phyloP scores from a whole-genome alignment of 2,329 filamentous ascomycete species.

The Exserohilum rostratum region DNA sequence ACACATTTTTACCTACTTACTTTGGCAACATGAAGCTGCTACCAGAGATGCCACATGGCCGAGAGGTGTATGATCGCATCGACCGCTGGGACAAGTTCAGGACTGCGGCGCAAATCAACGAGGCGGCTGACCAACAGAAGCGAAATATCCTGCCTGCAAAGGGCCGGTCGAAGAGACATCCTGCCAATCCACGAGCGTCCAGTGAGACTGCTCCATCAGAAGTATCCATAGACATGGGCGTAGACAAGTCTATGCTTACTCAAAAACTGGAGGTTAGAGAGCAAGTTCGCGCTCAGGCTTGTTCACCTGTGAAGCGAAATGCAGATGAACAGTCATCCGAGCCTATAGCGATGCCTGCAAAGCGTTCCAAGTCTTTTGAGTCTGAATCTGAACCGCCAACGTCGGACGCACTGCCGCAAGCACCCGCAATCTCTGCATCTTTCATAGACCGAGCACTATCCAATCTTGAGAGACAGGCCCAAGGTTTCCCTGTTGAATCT shows the following conservation, averaged over 20 bases:
- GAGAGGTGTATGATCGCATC: constrained; percentile 7
- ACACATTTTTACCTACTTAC: constrained; percentile 18
- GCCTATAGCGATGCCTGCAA: not conserved
- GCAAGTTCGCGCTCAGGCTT: constrained; percentile 1
- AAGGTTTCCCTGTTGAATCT: not conserved
- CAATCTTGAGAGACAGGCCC: not conserved
- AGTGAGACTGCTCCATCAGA: not conserved
- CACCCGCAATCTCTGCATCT: not conserved
- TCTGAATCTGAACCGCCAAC: no score
- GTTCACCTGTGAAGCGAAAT: constrained; percentile 6
- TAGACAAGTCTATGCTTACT: not conserved
- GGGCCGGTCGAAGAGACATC: not conserved
- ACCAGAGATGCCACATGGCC: constrained; percentile 4
- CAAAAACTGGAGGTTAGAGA: constrained; percentile 2
- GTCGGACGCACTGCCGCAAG: not conserved
- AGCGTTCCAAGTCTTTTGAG: not conserved
- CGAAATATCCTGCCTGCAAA: constrained; percentile 4
- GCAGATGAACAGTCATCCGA: not conserved
- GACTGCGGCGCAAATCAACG: constrained; percentile 16
- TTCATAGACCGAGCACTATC: not conserved
- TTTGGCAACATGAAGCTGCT: constrained; percentile 25
- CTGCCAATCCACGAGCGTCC: not conserved
- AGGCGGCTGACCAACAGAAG: constrained; percentile 1
- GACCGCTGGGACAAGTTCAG: constrained; percentile 23
- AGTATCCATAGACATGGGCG: not conserved